These are phyloP conservation scores for Bonia amplexicaulis DNA, from an alignment of 176 grass and related monocot genomes.

Conservation along the genomic window DNA sequence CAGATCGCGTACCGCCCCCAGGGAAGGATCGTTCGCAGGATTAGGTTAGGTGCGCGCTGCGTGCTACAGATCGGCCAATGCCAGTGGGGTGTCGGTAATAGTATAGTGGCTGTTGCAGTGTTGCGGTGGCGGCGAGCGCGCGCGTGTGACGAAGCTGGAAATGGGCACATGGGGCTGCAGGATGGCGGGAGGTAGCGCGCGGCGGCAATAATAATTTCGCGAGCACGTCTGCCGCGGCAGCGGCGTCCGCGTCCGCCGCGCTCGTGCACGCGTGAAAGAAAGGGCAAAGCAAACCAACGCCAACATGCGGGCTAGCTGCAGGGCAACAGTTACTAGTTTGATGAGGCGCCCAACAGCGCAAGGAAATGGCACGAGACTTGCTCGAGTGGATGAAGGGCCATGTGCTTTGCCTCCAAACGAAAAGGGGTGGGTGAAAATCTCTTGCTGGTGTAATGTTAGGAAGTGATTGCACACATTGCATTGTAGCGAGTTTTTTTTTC, in stretches of 20 bases:
- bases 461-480: too few species aligned
- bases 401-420: background rate
- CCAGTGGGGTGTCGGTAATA: slow-evolving; percentile 26
- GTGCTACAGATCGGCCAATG: background rate
- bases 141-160: slow-evolving; percentile 9
- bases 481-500: too few species aligned
- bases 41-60: slow-evolving; percentile 15
- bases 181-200: slow-evolving; percentile 7
- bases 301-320: background rate
- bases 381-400: background rate
- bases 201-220: background rate
- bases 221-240: background rate
- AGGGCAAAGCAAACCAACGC: background rate
- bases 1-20: slow-evolving; percentile 31
- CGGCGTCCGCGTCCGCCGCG: background rate
- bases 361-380: background rate
- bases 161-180: slow-evolving; percentile 5
- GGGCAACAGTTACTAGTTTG: too few species aligned
- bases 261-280: background rate
- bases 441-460: background rate
- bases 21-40: background rate
- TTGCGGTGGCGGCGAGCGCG: background rate
- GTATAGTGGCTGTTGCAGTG: background rate
- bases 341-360: background rate
- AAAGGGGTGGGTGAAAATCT: background rate